Percentiles rank a stretch among this genome's conserved stretches.
phyloP scores from a whole-genome alignment of 1,284 basidiomycete species.

The Neonothopanus nambi region DNA sequence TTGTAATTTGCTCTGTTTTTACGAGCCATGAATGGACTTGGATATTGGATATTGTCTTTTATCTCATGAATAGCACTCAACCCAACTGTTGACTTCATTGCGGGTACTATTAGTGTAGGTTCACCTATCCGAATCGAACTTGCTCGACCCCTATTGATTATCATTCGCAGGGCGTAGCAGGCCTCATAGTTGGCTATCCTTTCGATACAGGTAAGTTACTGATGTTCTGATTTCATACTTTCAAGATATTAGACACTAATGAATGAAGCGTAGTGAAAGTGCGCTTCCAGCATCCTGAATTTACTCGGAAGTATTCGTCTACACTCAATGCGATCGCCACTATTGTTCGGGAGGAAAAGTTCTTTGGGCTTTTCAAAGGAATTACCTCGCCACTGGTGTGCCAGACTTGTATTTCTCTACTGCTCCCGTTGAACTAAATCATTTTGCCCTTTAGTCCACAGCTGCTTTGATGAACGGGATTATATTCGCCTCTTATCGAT shows the following conservation, averaged over 20 bases:
- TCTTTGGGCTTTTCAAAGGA: conserved; percentile 71
- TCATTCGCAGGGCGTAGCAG: conserved; percentile 52
- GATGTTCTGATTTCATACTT: not conserved
- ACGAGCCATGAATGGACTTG: not conserved
- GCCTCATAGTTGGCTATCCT: conserved; percentile 67
- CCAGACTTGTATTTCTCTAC: not conserved
- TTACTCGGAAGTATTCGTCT: conserved; percentile 55
- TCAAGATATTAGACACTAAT: not conserved
- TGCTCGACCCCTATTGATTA: not conserved
- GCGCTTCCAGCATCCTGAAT: conserved; percentile 65
- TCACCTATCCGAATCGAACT: not conserved
- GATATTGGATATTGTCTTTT: not conserved
- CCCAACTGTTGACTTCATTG: conserved; percentile 66
- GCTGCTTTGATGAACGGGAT: conserved; percentile 74
- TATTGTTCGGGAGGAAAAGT: conserved; percentile 66
- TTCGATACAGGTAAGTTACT: conserved; percentile 65
- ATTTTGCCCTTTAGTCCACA: conserved; percentile 49
- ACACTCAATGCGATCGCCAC: conserved; percentile 62
- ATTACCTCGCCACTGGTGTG: conserved; percentile 68
- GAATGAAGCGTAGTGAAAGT: conserved; percentile 61
- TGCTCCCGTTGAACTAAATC: not conserved
- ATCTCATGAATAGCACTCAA: conserved; percentile 27
- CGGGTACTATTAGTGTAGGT: conserved; percentile 66
- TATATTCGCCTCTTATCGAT: conserved; percentile 74
- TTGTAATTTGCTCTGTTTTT: no score